phyloP scores from a whole-genome alignment of 306 rosid genomes.

The Rosa chinensis region DNA sequence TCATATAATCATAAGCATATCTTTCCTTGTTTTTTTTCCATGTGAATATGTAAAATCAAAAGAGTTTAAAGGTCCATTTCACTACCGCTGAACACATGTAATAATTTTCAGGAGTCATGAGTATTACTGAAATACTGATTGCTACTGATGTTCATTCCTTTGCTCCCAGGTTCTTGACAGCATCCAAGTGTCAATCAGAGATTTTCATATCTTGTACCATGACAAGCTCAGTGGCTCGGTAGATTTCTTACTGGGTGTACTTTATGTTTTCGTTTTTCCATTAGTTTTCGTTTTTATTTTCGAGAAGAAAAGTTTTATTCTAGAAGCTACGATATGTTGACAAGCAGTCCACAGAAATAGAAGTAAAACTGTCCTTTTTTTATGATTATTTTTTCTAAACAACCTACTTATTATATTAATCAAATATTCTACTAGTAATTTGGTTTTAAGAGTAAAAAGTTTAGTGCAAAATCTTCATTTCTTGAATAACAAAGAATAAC shows the following conservation, averaged over 20 bases:
- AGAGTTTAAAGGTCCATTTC: not conserved
- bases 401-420: not conserved
- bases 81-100: not conserved
- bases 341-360: not conserved
- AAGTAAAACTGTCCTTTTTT: not conserved
- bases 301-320: not conserved
- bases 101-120: not conserved
- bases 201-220: slow-evolving; percentile 64
- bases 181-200: slow-evolving; percentile 84
- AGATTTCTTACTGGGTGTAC: slow-evolving; percentile 28
- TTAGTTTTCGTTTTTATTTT: not conserved
- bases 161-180: slow-evolving; percentile 70
- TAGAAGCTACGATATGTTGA: not conserved
- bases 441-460: not conserved
- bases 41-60: not conserved
- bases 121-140: slow-evolving; percentile 5
- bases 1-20: not conserved
- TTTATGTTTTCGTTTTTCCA: not conserved
- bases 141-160: slow-evolving; percentile 16
- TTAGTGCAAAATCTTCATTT: not conserved
- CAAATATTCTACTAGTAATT: not conserved
- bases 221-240: slow-evolving; percentile 60
- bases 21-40: not conserved
- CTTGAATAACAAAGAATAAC: not conserved
- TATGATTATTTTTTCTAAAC: not conserved